Evolutionary conservation across 768 basidiomycete species (phyloP).

Genomic region (Phylloporus scabripes): DNA sequence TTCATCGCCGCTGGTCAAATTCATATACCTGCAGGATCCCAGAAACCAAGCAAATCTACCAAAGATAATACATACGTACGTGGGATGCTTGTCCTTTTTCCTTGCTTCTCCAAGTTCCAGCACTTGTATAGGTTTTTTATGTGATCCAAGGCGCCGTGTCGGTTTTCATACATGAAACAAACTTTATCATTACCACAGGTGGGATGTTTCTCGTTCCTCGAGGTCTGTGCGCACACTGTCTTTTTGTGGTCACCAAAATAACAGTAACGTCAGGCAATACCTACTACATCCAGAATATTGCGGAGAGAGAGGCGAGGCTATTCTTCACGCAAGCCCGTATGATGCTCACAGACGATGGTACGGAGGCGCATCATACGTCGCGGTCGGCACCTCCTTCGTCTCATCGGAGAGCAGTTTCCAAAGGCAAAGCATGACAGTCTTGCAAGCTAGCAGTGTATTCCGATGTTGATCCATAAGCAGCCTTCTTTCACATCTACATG

Average conservation of each 20-base stretch:
- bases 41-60: conserved; percentile 82
- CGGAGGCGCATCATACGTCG: conserved; percentile 21
- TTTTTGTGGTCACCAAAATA: not conserved
- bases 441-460: not conserved
- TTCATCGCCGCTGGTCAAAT: conserved; percentile 91
- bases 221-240: conserved; percentile 43
- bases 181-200: conserved; percentile 71
- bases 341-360: conserved; percentile 31
- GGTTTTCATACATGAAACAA: conserved; percentile 75
- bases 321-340: conserved; percentile 90
- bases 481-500: not conserved
- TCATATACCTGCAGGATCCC: conserved; percentile 68
- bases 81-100: conserved; percentile 4
- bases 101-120: not conserved
- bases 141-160: conserved; percentile 87
- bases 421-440: conserved; percentile 12
- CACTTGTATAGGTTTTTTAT: conserved; percentile 53
- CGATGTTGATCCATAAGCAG: not conserved
- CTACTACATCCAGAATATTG: conserved; percentile 87
- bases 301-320: conserved; percentile 68
- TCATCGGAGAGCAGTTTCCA: conserved; percentile 24
- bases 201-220: conserved; percentile 89
- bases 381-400: conserved; percentile 28
- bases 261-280: conserved; percentile 59
- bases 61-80: conserved; percentile 93